phyloP scores from a whole-genome alignment of 2,329 filamentous ascomycete genomes.

The Exophiala mesophila region DNA sequence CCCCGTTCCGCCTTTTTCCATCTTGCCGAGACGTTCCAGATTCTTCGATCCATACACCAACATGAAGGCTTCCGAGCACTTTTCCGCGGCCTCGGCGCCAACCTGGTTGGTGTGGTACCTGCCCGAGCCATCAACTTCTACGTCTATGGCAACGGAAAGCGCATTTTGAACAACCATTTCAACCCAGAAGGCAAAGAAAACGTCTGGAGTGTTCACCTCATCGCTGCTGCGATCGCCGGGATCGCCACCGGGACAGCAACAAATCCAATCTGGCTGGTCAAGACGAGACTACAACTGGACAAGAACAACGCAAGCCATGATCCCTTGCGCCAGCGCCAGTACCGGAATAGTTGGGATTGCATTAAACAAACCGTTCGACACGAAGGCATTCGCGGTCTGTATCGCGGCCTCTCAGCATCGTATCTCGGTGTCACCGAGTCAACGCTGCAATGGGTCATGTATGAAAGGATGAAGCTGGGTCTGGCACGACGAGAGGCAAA shows the following conservation, averaged over 20 bases:
- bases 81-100: slow-evolving; percentile 90
- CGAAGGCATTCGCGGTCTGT: slow-evolving; percentile 77
- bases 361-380: slow-evolving; percentile 72
- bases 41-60: slow-evolving; percentile 73
- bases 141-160: slow-evolving; percentile 87
- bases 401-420: slow-evolving; percentile 84
- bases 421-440: slow-evolving; percentile 89
- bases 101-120: slow-evolving; percentile 82
- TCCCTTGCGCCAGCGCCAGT: slow-evolving; percentile 57
- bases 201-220: slow-evolving; percentile 60
- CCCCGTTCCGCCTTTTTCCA: slow-evolving; percentile 65
- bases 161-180: slow-evolving; percentile 68
- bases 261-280: slow-evolving; percentile 95
- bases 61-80: slow-evolving; percentile 79
- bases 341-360: slow-evolving; percentile 85
- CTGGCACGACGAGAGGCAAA: slow-evolving; percentile 60
- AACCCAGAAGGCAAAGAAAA: slow-evolving; percentile 52
- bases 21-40: slow-evolving; percentile 79
- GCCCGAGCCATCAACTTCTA: slow-evolving; percentile 91
- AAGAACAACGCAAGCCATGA: slow-evolving; percentile 65
- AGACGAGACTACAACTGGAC: slow-evolving; percentile 87
- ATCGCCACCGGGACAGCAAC: slow-evolving; percentile 85
- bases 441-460: slow-evolving; percentile 88
- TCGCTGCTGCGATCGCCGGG: slow-evolving; percentile 70
- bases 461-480: slow-evolving; percentile 83